A percentile compares a stretch with the other conserved stretches of the same genome.
These are phyloP conservation scores for Butyriboletus loyo DNA, from an alignment of 768 basidiomycete species.

Conservation along the genomic window DNA sequence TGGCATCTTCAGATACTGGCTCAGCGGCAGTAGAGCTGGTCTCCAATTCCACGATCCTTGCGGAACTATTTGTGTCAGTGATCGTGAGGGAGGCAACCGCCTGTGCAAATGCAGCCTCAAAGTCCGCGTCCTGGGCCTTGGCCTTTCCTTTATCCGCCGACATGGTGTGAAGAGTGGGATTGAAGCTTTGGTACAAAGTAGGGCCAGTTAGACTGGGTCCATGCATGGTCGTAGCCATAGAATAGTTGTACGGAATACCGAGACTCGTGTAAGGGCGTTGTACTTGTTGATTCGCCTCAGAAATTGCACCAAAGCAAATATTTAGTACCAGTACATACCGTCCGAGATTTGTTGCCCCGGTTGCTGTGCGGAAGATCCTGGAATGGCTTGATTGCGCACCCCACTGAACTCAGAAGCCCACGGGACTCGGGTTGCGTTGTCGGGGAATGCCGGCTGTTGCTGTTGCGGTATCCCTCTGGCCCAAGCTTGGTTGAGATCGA, in stretches of 20 bases:
- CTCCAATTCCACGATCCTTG: constrained; percentile 53
- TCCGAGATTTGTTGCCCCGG: constrained; percentile 21
- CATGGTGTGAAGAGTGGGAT: constrained; percentile 20
- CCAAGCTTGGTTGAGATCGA: constrained; percentile 54
- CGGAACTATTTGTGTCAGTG: constrained; percentile 39
- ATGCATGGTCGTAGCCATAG: constrained; percentile 33
- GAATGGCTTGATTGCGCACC: constrained; percentile 22
- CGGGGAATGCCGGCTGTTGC: constrained; percentile 38
- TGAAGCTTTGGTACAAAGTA: constrained; percentile 33
- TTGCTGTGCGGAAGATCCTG: constrained; percentile 34
- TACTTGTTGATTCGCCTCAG: constrained; percentile 16
- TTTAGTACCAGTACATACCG: constrained; percentile 13
- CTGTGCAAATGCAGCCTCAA: constrained; percentile 82
- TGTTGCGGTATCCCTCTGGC: constrained; percentile 46
- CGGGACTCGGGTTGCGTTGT: constrained; percentile 29
- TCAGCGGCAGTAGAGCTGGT: constrained; percentile 40
- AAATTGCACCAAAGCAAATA: background rate
- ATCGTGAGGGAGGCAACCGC: constrained; percentile 51
- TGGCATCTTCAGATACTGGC: constrained; percentile 34
- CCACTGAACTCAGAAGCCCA: constrained; percentile 61
- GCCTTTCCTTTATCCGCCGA: constrained; percentile 64
- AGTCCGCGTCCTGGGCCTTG: constrained; percentile 73
- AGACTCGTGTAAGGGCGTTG: constrained; percentile 41
- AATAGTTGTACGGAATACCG: constrained; percentile 33
- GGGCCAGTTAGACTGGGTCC: constrained; percentile 34